Evolutionary conservation across 495 filamentous ascomycete species (phyloP), one percentile per base, ranked within the genome.

Genomic region (Aspergillus indologenus): DNA sequence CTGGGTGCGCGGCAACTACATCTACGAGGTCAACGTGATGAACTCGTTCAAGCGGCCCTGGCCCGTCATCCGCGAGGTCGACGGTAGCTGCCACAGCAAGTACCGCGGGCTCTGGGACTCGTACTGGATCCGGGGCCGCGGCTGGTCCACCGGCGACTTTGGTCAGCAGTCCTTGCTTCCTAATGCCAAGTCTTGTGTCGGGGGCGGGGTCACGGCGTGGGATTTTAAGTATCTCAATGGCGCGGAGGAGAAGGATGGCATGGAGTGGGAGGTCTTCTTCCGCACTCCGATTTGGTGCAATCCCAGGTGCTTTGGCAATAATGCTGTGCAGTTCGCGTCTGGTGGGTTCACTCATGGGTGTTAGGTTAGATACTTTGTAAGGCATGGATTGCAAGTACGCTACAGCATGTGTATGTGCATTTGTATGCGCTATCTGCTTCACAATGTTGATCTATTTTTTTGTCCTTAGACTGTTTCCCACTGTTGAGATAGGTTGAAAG

Each of bases 171-270:
- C 49, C 2, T 21, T 61, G 20, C 14, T 6, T 1, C 49, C 49
- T 6, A 21, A 6, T 12, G 47, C 40, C 21, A 53, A 31, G 23
- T 6, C 14, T 3, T 70, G 68, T 45, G 29, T 68, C 7, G 68
- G 61, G 17, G 40, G 40, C 15, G 63, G 59, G 3, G 6, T 68
- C 17, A 61, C 66, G 3, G 3, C 3, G 18, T 70, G 53, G 58
- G 12, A 52, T 1, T 65, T 68, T 23, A 50, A 61, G 9, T 70
- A 70, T 50, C 62, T 44, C 17, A 53, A 66, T 11, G 12, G 56
- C 45, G 52, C 60, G 9, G 26, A 29, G 45, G 42, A 60, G 23
- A 31, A 46, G 29, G 40, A 61, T 47, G 56, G 56, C 22, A 57
- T 45, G 18, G 64, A 66, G 22, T 66, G 64, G 61, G 43, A 62